A percentile compares a stretch with the other conserved stretches of the same genome.
These are phyloP conservation scores for Purpureocillium lavendulum DNA, from an alignment of 2,329 filamentous ascomycete species.

Conservation along the genomic window DNA sequence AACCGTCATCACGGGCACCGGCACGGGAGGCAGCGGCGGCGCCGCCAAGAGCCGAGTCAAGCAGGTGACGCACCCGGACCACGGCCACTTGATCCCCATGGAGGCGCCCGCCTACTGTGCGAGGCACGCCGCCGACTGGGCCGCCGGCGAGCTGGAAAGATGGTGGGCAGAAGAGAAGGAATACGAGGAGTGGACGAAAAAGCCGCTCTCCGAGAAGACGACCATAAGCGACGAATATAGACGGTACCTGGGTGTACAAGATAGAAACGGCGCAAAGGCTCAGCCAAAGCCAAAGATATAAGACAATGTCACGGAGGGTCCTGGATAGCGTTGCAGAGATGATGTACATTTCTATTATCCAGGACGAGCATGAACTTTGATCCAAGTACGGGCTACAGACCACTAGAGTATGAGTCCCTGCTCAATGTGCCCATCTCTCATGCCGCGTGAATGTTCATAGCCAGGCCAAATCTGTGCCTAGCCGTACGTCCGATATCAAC, in stretches of 20 bases:
- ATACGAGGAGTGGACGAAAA: constrained; percentile 47
- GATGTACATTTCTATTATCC: no score
- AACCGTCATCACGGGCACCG: constrained; percentile 54
- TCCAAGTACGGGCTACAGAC: no score
- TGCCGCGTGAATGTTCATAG: no score
- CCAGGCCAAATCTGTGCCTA: no score
- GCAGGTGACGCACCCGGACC: constrained; percentile 52
- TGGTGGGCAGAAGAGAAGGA: constrained; percentile 50
- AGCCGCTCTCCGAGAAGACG: constrained; percentile 43
- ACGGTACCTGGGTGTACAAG: constrained; percentile 36
- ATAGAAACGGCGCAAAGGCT: constrained; percentile 5
- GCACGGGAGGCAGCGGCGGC: constrained; percentile 60
- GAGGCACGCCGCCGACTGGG: constrained; percentile 45
- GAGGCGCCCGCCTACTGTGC: constrained; percentile 65
- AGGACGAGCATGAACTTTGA: no score
- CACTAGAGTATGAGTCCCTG: no score
- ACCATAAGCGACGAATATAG: constrained; percentile 42
- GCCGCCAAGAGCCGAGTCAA: constrained; percentile 56
- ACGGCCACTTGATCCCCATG: constrained; percentile 79
- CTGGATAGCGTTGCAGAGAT: no score
- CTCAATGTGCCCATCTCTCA: no score
- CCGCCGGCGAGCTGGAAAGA: constrained; percentile 44
- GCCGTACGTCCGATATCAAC: not conserved
- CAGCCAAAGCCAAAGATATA: constrained; percentile 19
- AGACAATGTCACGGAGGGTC: not conserved